phyloP scores from a whole-genome alignment of 441 rosid species.

The Cnidoscolus chayamansa region DNA sequence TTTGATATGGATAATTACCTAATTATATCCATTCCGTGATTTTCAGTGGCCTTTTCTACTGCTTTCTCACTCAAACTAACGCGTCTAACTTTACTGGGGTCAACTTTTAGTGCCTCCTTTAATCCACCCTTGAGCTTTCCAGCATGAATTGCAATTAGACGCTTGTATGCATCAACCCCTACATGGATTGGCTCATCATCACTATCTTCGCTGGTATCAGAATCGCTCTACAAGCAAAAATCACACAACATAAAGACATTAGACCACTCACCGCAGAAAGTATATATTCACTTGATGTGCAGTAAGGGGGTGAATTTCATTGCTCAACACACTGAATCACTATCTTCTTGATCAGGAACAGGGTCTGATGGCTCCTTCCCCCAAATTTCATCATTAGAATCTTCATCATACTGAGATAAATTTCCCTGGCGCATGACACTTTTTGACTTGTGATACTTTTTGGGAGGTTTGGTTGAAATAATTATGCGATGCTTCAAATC shows the following conservation, averaged over 20 bases:
- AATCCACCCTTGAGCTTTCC: slow-evolving; percentile 87
- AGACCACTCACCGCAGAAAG: neutral
- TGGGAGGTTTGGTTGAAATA: slow-evolving; percentile 90
- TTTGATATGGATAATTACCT: slow-evolving; percentile 38
- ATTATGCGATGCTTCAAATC: slow-evolving; percentile 56
- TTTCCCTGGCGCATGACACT: slow-evolving; percentile 34
- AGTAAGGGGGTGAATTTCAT: neutral
- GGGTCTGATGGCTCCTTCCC: slow-evolving; percentile 49
- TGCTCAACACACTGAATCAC: slow-evolving; percentile 42
- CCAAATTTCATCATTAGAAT: slow-evolving; percentile 69
- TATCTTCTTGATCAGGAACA: slow-evolving; percentile 40
- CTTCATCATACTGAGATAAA: slow-evolving; percentile 36
- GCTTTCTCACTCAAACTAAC: slow-evolving; percentile 78
- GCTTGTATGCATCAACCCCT: slow-evolving; percentile 51
- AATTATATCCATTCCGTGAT: slow-evolving; percentile 55
- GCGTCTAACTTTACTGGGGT: slow-evolving; percentile 70
- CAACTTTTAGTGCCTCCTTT: slow-evolving; percentile 50
- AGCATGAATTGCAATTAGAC: slow-evolving; percentile 77
- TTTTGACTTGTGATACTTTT: slow-evolving; percentile 65
- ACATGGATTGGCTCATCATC: slow-evolving; percentile 47
- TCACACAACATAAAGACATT: slow-evolving; percentile 8
- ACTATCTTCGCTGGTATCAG: slow-evolving; percentile 30
- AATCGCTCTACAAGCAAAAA: slow-evolving; percentile 40
- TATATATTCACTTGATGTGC: neutral
- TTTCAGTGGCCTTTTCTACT: slow-evolving; percentile 59